Base-by-base conservation (phyloP, 139 green algal species). In the Axilococcus clingmanii region DNA sequence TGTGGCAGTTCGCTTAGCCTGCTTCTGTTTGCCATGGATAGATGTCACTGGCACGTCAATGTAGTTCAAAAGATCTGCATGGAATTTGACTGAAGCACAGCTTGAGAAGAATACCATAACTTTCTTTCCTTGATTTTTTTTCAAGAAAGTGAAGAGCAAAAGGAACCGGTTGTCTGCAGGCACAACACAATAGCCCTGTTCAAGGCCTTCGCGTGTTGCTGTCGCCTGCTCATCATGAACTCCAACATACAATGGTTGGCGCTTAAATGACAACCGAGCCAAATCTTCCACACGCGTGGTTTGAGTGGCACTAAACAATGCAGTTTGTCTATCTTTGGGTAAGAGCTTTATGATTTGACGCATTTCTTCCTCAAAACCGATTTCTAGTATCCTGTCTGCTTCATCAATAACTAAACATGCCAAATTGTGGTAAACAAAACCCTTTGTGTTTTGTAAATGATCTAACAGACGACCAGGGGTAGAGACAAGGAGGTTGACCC, bases 331-430 rank as follows among this genome's bases (percentile, higher is more conserved):
- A 51, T 97, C 87, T 75, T 89, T 92, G 23, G 91, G 91, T 63
- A 97, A 68, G 22, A 94, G 62, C 40, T 84, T 88, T 46, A 98
- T 71, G 66, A 98, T 97, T 65, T 95, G 82, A 1, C 81, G 64
- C 87, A 98, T 94, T 68, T 98, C 91, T 74, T 97, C 88, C 76
- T 98, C 91, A 69, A 98, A 98, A 7, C 91, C 91, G 51, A 96
- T 94, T 66, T 98, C 89, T 61, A 98, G 69, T 55, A 97, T 96
- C 38, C 91, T 79, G 61, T 98, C 91, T 3, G 91, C 91, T 76
- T 98, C 91, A 55, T 98, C 91, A 58, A 97, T 94, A 35, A 95
- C 81, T 32, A 98, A 66, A 65, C 76, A 90, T n/a, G 79, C 76
- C 33, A 93, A 69, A 74, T 89, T 91, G 47, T 80, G 60, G 65